These are phyloP conservation scores for Erodium texanum DNA, from an alignment of 441 rosid species.

Conservation along the genomic window DNA sequence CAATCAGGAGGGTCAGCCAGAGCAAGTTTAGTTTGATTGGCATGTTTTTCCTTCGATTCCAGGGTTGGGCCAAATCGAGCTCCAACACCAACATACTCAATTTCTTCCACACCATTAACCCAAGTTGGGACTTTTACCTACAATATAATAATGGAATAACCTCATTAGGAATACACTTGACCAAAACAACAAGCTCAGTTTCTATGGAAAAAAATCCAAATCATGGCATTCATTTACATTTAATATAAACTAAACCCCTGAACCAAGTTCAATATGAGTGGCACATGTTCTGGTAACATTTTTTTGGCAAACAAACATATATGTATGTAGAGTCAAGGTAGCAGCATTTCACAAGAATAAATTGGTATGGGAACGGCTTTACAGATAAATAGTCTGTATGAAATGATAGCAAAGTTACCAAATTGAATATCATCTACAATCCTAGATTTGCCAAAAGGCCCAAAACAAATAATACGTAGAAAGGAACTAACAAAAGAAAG, in stretches of 20 bases:
- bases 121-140: constrained; percentile 49
- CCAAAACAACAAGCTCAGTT: background rate
- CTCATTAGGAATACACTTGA: background rate
- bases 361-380: background rate
- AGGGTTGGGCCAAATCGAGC: constrained; percentile 47
- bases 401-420: background rate
- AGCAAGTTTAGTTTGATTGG: constrained; percentile 30
- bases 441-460: background rate
- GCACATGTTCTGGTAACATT: background rate
- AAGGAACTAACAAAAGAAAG: background rate
- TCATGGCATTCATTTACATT: too few species aligned
- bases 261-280: background rate
- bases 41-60: constrained; percentile 46
- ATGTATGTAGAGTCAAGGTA: background rate
- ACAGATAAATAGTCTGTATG: background rate
- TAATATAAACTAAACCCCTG: too few species aligned
- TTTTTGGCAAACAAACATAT: background rate
- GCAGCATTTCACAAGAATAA: background rate
- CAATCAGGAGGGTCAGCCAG: constrained; percentile 48
- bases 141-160: background rate
- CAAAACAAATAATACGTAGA: background rate
- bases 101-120: constrained; percentile 28
- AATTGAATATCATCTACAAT: background rate
- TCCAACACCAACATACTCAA: constrained; percentile 50
- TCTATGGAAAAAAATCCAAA: background rate